A percentile compares a stretch with the other conserved stretches of the same genome.
phyloP scores from a whole-genome alignment of 305 asterid genomes.

The Fraxinus ornus region DNA sequence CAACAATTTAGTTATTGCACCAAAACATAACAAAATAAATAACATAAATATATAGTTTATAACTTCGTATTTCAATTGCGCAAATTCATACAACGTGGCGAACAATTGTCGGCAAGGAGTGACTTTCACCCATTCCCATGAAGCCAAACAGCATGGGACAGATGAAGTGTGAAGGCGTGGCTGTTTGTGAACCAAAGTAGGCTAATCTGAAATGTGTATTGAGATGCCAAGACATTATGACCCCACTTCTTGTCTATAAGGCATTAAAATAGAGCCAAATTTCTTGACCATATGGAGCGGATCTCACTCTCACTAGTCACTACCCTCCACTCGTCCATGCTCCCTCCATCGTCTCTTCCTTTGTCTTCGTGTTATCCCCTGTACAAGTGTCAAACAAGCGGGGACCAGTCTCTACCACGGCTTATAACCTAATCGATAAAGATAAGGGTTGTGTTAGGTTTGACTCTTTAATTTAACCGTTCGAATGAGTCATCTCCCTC shows the following conservation, averaged over 20 bases:
- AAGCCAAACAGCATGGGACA: neutral
- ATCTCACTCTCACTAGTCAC: neutral
- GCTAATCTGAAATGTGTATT: neutral
- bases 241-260: neutral
- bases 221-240: neutral
- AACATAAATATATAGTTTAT: neutral
- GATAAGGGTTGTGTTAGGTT: neutral
- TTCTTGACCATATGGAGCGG: neutral
- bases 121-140: neutral
- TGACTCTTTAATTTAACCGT: neutral
- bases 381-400: neutral
- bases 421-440: neutral
- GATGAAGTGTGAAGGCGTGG: neutral
- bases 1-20: neutral
- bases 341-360: neutral
- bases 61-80: too few species aligned
- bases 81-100: too few species aligned
- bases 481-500: neutral
- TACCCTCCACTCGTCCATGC: neutral
- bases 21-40: neutral
- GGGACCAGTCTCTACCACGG: neutral
- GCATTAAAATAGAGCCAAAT: neutral
- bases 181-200: neutral
- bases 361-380: neutral
- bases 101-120: neutral